Percentiles rank a stretch among this genome's conserved stretches.
Conservation (phyloP, 2,329 filamentous ascomycete species). For the Fusarium sp. region DNA sequence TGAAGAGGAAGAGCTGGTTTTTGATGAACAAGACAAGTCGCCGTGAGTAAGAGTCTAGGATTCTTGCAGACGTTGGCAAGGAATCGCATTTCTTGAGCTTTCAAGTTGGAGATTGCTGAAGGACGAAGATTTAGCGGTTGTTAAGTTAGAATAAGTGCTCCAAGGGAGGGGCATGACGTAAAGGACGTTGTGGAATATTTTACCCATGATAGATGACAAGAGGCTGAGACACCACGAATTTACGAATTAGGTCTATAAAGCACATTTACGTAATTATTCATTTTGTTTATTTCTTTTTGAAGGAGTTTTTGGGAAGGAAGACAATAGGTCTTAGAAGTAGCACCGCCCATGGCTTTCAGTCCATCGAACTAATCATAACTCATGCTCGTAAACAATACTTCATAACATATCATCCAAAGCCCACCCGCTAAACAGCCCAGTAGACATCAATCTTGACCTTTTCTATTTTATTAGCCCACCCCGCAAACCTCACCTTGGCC, state of each 20-base stretch:
- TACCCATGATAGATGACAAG: not conserved
- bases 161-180: slow-evolving; percentile 23
- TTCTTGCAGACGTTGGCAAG: slow-evolving; percentile 7
- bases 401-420: not conserved
- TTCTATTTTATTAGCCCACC: slow-evolving; percentile 66
- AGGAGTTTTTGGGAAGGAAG: not conserved
- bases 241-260: not conserved
- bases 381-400: not conserved
- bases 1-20: not conserved
- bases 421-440: slow-evolving; percentile 62
- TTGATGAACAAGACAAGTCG: slow-evolving; percentile 9
- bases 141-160: not conserved
- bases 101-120: not conserved
- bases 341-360: not conserved
- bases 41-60: slow-evolving; percentile 3
- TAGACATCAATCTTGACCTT: slow-evolving; percentile 67
- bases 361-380: slow-evolving; percentile 6
- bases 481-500: slow-evolving; percentile 68
- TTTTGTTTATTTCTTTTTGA: not conserved
- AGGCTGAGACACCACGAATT: slow-evolving; percentile 3
- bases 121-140: not conserved
- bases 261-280: not conserved
- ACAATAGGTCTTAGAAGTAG: not conserved
- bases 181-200: not conserved
- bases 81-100: slow-evolving; percentile 31